Percentiles rank a stretch among this genome's conserved stretches.
phyloP scores from a whole-genome alignment of 352 stramenopile species.

The Phytophthora europaea region DNA sequence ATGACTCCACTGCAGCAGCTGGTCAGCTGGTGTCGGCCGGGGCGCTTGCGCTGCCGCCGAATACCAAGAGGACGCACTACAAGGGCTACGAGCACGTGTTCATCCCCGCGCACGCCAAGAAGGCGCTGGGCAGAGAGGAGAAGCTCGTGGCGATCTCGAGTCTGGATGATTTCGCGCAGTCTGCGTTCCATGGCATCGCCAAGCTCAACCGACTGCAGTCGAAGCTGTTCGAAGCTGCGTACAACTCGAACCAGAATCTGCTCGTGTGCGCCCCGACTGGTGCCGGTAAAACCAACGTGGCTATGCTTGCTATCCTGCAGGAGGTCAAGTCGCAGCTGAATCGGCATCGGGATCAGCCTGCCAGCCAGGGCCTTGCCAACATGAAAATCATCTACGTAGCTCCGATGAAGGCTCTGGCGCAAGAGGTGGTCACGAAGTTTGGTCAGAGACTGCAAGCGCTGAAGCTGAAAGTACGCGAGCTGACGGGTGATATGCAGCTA shows the following conservation, averaged over 20 bases:
- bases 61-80: slow-evolving; percentile 78
- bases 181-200: slow-evolving; percentile 79
- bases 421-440: slow-evolving; percentile 99
- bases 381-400: slow-evolving; percentile 98
- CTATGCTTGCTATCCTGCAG: slow-evolving; percentile 97
- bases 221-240: slow-evolving; percentile 97
- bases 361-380: slow-evolving; percentile 49
- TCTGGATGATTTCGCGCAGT: slow-evolving; percentile 81
- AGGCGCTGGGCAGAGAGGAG: slow-evolving; percentile 63
- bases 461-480: slow-evolving; percentile 89
- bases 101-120: slow-evolving; percentile 79
- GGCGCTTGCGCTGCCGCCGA: slow-evolving; percentile 59
- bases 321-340: slow-evolving; percentile 87
- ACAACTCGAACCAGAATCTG: slow-evolving; percentile 97
- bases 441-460: slow-evolving; percentile 80
- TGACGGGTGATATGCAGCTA: slow-evolving; percentile 99
- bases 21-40: slow-evolving; percentile 73
- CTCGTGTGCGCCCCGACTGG: slow-evolving; percentile 95
- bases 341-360: slow-evolving; percentile 36
- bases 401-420: slow-evolving; percentile 98
- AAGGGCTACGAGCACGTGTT: slow-evolving; percentile 89
- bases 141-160: slow-evolving; percentile 69
- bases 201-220: slow-evolving; percentile 98
- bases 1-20: slow-evolving; percentile 70
- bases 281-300: slow-evolving; percentile 99